Conservation (phyloP, 2,329 filamentous ascomycete genomes). For the Paraphoma sp. region DNA sequence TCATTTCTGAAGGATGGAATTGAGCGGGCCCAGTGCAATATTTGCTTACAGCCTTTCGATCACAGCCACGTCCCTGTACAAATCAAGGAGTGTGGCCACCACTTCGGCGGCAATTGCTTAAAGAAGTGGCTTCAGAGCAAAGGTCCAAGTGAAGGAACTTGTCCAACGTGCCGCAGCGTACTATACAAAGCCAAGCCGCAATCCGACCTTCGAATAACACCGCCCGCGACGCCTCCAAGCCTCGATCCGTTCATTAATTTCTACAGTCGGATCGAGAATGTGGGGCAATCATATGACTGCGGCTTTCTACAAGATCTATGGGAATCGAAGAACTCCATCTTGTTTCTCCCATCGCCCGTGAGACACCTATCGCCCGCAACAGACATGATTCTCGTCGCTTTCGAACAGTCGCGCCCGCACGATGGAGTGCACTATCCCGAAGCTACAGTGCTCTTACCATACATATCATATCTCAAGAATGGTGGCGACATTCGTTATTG, state of each 20-base stretch:
- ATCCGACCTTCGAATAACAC: not conserved
- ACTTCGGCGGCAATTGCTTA: not conserved
- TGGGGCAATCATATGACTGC: not conserved
- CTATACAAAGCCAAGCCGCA: not conserved
- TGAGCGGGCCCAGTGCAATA: not conserved
- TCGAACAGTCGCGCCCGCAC: too few species aligned
- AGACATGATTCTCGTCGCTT: too few species aligned
- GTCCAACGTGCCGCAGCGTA: not conserved
- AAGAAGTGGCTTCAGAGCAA: not conserved
- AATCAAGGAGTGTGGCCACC: constrained; percentile 3
- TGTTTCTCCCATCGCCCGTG: not conserved
- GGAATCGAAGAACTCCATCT: not conserved
- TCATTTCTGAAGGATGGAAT: not conserved
- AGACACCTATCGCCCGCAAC: too few species aligned
- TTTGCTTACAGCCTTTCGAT: not conserved
- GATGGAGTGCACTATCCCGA: too few species aligned
- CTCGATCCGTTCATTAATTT: not conserved
- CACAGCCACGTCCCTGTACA: not conserved
- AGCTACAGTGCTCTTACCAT: too few species aligned
- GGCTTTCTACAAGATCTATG: not conserved
- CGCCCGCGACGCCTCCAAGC: not conserved
- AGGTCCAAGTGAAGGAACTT: not conserved
- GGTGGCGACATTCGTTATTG: too few species aligned
- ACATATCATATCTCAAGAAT: too few species aligned
- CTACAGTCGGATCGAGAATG: not conserved